Conservation (phyloP, 1,284 basidiomycete species). For the Ustilago hordei region DNA sequence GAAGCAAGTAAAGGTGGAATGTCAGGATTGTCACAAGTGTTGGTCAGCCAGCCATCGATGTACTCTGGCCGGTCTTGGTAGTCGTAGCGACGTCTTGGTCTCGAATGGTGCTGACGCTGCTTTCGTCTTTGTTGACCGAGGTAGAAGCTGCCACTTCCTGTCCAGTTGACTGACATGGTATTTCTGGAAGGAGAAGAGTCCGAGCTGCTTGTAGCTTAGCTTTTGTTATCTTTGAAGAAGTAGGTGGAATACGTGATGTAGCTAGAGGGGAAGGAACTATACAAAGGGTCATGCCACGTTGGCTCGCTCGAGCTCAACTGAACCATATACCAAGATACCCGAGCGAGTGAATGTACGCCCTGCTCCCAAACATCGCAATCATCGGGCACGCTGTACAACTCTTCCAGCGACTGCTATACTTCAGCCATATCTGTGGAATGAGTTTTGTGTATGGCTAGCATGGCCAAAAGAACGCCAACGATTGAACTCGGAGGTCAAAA, state of each 20-base stretch:
- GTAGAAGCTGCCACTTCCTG: conserved; percentile 41
- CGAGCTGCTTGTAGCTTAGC: background rate
- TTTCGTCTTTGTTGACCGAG: conserved; percentile 19
- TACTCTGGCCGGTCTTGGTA: background rate
- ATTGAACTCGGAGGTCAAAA: no score
- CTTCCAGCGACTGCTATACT: no score
- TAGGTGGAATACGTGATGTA: no score
- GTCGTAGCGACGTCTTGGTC: background rate
- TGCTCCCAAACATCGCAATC: no score
- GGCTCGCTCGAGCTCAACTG: no score
- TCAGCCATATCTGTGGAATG: background rate
- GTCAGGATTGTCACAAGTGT: conserved; percentile 4
- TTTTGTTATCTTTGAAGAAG: no score
- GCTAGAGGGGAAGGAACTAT: no score
- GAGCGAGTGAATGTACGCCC: no score
- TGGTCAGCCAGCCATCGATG: conserved; percentile 15
- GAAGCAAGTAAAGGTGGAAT: conserved; percentile 10
- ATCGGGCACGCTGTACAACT: no score
- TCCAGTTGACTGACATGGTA: conserved; percentile 51
- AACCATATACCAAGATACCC: no score
- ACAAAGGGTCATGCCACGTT: no score
- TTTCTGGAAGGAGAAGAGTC: background rate
- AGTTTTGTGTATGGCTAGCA: background rate
- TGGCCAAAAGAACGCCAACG: background rate
- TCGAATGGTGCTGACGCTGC: conserved; percentile 2